Evolutionary conservation across 192 early-diverging fungal species (phyloP).

Genomic region (Geosiphon pyriformis): DNA sequence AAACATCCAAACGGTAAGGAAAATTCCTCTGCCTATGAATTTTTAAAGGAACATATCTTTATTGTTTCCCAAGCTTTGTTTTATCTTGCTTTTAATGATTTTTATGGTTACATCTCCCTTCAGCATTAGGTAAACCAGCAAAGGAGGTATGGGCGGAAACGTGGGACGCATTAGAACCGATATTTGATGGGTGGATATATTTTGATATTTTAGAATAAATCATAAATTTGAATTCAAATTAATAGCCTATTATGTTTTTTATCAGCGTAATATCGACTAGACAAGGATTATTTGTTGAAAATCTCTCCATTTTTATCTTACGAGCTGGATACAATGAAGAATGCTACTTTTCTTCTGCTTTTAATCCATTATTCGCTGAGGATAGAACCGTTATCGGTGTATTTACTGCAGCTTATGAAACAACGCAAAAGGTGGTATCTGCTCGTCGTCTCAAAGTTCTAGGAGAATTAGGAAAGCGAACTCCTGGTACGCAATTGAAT

Average conservation of each 20-base stretch:
- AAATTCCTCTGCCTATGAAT: too few relatives aligned
- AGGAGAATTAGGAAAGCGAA: too few relatives aligned
- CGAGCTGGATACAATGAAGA: conserved; percentile 36
- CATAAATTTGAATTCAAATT: too few relatives aligned
- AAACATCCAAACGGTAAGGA: conserved; percentile 35
- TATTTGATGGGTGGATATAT: conserved; percentile 30
- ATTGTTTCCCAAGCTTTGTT: too few relatives aligned
- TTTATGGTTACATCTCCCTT: too few relatives aligned
- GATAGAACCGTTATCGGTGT: conserved; percentile 30
- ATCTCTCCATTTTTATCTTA: neutral
- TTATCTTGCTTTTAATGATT: too few relatives aligned
- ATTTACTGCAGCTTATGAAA: conserved; percentile 26
- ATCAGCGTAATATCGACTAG: neutral
- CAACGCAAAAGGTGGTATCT: conserved; percentile 29
- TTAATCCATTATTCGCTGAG: conserved; percentile 28
- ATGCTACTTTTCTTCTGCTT: conserved; percentile 31
- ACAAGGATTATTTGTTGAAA: neutral
- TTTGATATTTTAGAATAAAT: too few relatives aligned
- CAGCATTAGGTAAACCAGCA: conserved; percentile 32
- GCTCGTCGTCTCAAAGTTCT: too few relatives aligned
- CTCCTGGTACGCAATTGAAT: too few relatives aligned
- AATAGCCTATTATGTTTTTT: neutral
- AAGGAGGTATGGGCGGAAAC: conserved; percentile 30
- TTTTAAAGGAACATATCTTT: too few relatives aligned
- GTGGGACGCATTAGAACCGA: conserved; percentile 20